Evolutionary conservation across 352 stramenopile genomes (phyloP), one percentile per base, ranked within the genome.

Genomic region (Phytopythium aichiense): DNA sequence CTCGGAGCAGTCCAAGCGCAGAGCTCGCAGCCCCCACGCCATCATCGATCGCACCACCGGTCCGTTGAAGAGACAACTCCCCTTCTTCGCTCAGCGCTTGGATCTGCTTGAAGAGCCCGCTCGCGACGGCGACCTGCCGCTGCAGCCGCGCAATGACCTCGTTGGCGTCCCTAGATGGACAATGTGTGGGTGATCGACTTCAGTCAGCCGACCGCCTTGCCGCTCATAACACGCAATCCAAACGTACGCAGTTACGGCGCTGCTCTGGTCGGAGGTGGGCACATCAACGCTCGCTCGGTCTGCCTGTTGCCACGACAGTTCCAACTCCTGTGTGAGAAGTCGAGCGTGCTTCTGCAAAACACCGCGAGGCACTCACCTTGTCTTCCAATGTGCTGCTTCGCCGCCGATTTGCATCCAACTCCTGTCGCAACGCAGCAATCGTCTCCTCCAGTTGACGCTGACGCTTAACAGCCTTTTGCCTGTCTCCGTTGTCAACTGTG

Each of bases 381-480:
- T 49, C 13, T 37, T 58, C 33, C 22, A 58, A 35, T 15, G 46
- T 35, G 35, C 35, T 48, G 33, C 35, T n/a, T 2, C 35, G 53
- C 16, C n/a, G n/a, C 25, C 53, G 53, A 45, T 22, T 58, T 11
- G 53, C 53, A 33, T 49, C 53, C 53, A 58, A 13, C 33, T 58
- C 35, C 9, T 8, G 53, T 15, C 38, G 35, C 13, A 58, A 33
- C 33, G 35, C 33, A 11, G 35, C 53, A 8, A 58, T 33, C 13
- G 25, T 28, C n/a, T n/a, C 35, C 20, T 60, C 40, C 2, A 30
- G 15, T 30, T 35, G 25, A 11, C 28, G 55, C 22, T 60, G 23
- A 6, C 55, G 55, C 23, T 50, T 58, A 59, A 58, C 9, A 20
- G 54, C 65, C 50, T 65, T 72, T 7, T 43, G 50, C 16, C n/a